Conservation (phyloP, 768 basidiomycete genomes). For the Heimioporus sp. region DNA sequence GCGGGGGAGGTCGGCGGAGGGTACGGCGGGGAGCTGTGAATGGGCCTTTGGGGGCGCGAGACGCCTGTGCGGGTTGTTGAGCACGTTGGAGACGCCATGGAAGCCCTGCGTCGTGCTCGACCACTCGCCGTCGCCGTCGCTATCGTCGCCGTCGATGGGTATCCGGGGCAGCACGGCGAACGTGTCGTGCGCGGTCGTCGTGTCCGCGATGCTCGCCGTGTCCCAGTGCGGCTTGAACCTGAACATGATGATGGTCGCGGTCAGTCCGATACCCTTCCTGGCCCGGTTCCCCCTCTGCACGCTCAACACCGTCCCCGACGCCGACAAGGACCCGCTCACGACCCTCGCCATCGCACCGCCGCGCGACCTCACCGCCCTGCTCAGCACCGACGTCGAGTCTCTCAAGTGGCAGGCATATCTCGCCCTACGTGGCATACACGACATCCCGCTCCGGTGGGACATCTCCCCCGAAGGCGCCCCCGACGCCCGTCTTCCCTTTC, state of each 20-base stretch:
- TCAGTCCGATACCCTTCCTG: conserved; percentile 37
- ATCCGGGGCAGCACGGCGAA: conserved; percentile 43
- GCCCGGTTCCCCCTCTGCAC: conserved; percentile 28
- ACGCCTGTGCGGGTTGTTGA: conserved; percentile 85
- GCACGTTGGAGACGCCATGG: conserved; percentile 91
- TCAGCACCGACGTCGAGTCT: conserved; percentile 81
- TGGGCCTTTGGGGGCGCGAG: conserved; percentile 88
- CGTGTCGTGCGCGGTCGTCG: conserved; percentile 64
- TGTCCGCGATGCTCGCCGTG: conserved; percentile 73
- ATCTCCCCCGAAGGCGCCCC: conserved; percentile 67
- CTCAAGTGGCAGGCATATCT: conserved; percentile 87
- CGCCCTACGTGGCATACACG: conserved; percentile 52
- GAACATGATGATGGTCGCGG: conserved; percentile 33
- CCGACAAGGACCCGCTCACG: too few relatives aligned
- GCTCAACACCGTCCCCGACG: conserved; percentile 31
- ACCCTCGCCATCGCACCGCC: conserved; percentile 70
- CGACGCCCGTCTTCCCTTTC: conserved; percentile 65
- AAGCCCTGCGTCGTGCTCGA: conserved; percentile 84
- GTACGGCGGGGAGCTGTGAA: conserved; percentile 69
- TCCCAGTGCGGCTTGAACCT: conserved; percentile 71
- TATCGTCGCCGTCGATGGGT: conserved; percentile 15
- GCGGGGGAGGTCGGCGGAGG: conserved; percentile 74
- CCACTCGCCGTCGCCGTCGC: conserved; percentile 44
- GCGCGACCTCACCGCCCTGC: conserved; percentile 26
- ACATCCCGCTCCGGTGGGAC: conserved; percentile 63